A percentile compares a stretch with the other conserved stretches of the same genome.
phyloP scores from a whole-genome alignment of 2,329 filamentous ascomycete genomes.

The Lecanicillium sp. region DNA sequence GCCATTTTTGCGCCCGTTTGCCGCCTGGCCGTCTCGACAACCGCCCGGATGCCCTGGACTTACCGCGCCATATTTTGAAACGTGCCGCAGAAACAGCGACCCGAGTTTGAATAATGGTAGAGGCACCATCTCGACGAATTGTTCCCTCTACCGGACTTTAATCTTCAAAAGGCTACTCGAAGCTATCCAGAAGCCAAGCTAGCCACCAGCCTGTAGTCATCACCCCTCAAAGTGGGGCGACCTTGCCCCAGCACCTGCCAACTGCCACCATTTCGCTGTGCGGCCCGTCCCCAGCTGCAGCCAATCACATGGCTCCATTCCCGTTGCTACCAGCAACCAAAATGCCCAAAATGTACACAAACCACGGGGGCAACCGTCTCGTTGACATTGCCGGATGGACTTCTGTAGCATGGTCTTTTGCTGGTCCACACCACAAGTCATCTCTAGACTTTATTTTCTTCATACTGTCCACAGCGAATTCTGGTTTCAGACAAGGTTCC shows the following conservation, averaged over 20 bases:
- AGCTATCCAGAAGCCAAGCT: not conserved
- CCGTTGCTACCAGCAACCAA: conserved; percentile 29
- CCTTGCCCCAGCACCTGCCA: not conserved
- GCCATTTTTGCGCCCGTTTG: not conserved
- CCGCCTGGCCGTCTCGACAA: no score
- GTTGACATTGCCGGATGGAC: not conserved
- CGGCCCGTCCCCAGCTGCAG: not conserved
- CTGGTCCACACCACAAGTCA: conserved; percentile 7
- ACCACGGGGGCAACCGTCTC: conserved; percentile 19
- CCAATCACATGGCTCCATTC: not conserved
- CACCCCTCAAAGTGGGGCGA: conserved; percentile 10
- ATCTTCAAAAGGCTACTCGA: not conserved
- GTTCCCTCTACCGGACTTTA: not conserved
- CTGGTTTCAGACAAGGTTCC: conserved; percentile 7
- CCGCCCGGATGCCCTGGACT: conserved; percentile 27
- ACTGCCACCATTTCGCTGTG: not conserved
- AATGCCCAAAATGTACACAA: conserved; percentile 30
- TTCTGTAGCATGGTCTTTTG: conserved; percentile 4
- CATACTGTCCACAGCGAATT: conserved; percentile 6
- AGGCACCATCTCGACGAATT: conserved; percentile 47
- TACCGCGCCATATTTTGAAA: conserved; percentile 66
- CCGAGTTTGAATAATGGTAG: conserved; percentile 63
- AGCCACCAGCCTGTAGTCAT: not conserved
- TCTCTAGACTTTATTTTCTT: conserved; percentile 12
- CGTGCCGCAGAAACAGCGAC: conserved; percentile 56